phyloP scores from a whole-genome alignment of 805 yeast genomes.

The Clavispora vitiphila region DNA sequence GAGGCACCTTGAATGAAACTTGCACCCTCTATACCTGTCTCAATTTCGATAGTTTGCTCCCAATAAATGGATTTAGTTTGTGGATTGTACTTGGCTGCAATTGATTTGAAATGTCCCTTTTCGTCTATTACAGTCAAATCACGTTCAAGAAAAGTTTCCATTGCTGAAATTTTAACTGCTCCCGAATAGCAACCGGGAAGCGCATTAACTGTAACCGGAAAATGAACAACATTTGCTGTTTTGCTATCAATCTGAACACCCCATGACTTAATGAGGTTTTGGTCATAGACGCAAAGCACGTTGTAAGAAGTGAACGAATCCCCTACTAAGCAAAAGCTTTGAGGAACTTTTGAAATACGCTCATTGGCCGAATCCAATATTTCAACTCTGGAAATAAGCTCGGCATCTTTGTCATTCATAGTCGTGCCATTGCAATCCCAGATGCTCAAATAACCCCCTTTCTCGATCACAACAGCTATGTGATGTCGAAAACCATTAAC shows the following conservation, averaged over 20 bases:
- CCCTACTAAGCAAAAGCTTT: slow-evolving; percentile 20
- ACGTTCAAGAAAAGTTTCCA: slow-evolving; percentile 49
- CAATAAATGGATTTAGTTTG: slow-evolving; percentile 39
- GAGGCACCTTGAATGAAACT: slow-evolving; percentile 68
- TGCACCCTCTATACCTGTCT: slow-evolving; percentile 52
- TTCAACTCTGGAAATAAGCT: slow-evolving; percentile 15
- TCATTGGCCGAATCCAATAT: slow-evolving; percentile 8
- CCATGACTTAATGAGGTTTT: slow-evolving; percentile 39
- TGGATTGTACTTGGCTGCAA: slow-evolving; percentile 14
- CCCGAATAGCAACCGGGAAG: slow-evolving; percentile 32
- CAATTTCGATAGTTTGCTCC: slow-evolving; percentile 45
- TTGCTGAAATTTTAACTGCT: slow-evolving; percentile 43
- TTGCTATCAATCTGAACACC: slow-evolving; percentile 17
- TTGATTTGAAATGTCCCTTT: slow-evolving; percentile 23
- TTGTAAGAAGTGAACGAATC: slow-evolving; percentile 23
- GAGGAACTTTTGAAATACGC: slow-evolving; percentile 13
- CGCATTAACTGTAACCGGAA: slow-evolving; percentile 15
- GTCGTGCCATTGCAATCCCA: slow-evolving; percentile 53
- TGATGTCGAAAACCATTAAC: slow-evolving; percentile 21
- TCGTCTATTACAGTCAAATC: slow-evolving; percentile 52
- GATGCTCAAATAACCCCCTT: slow-evolving; percentile 39
- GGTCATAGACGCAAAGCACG: slow-evolving; percentile 47
- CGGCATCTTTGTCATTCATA: slow-evolving; percentile 27
- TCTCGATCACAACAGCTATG: slow-evolving; percentile 27
- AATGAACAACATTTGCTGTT: slow-evolving; percentile 8